A percentile compares a stretch with the other conserved stretches of the same genome.
These are phyloP conservation scores for Paramyrothecium roridum DNA, from an alignment of 2,329 filamentous ascomycete species.

Conservation along the genomic window DNA sequence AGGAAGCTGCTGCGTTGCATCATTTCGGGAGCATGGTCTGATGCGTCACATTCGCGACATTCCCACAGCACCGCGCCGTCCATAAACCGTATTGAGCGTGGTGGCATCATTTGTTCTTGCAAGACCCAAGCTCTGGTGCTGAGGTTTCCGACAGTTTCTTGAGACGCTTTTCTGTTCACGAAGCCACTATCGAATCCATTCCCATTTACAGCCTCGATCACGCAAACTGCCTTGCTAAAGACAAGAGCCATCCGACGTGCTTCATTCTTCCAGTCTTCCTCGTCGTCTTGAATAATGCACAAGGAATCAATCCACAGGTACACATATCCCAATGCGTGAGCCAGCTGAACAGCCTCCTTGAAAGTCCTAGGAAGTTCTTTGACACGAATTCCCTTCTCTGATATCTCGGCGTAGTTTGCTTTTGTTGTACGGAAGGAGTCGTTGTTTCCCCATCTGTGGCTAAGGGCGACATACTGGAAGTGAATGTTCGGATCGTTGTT, in stretches of 20 bases:
- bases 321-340: neutral
- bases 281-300: constrained; percentile 1
- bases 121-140: constrained; percentile 1
- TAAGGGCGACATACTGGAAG: neutral
- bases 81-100: neutral
- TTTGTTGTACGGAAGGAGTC: neutral
- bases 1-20: neutral
- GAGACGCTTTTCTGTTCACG: neutral
- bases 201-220: neutral
- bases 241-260: constrained; percentile 1
- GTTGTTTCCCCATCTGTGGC: neutral
- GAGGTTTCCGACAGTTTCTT: neutral
- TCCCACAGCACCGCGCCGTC: neutral
- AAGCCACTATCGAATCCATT: neutral
- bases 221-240: neutral
- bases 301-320: constrained; percentile 2
- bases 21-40: neutral
- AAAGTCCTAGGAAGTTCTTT: neutral
- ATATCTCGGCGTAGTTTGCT: neutral
- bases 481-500: neutral
- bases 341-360: neutral
- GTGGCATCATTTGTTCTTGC: constrained; percentile 2
- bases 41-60: neutral
- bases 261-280: constrained; percentile 1
- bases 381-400: neutral